phyloP scores from a whole-genome alignment of 2,329 filamentous ascomycete genomes.

The Penicillium concentricum region DNA sequence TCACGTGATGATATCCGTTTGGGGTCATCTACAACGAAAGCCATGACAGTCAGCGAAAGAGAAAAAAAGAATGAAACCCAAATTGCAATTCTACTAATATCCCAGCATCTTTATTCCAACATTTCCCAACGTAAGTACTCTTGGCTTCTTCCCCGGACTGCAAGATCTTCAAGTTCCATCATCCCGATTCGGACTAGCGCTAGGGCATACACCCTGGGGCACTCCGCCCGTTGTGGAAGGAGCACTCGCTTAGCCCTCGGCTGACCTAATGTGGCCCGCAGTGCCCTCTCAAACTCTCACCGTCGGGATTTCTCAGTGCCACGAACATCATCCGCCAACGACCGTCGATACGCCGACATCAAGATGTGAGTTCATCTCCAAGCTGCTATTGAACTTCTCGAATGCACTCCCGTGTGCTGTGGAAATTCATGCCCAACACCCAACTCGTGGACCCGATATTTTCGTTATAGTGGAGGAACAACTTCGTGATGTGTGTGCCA shows the following conservation, averaged over 20 bases:
- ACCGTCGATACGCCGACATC: constrained; percentile 48
- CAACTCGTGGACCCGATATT: constrained; percentile 14
- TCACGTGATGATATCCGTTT: not conserved
- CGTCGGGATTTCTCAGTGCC: constrained; percentile 40
- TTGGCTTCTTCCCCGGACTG: constrained; percentile 10
- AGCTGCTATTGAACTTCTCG: constrained; percentile 17
- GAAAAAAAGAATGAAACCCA: too few species aligned
- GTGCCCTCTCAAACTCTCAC: constrained; percentile 41
- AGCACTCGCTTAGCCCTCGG: constrained; percentile 35
- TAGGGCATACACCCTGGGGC: constrained; percentile 6
- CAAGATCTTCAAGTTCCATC: not conserved
- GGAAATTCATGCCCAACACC: constrained; percentile 2
- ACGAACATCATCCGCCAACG: constrained; percentile 48
- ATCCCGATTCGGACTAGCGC: constrained; percentile 18
- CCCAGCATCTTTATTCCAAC: not conserved
- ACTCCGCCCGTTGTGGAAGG: constrained; percentile 5
- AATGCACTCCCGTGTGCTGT: constrained; percentile 17
- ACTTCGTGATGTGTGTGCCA: constrained; percentile 19
- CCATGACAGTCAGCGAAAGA: not conserved
- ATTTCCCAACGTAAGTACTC: not conserved
- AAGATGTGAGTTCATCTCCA: constrained; percentile 45
- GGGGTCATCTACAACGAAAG: not conserved
- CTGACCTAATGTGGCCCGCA: constrained; percentile 42
- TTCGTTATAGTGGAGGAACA: constrained; percentile 14
- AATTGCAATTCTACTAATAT: not conserved